phyloP scores from a whole-genome alignment of 2,329 filamentous ascomycete species.

The Didymella glomerata region DNA sequence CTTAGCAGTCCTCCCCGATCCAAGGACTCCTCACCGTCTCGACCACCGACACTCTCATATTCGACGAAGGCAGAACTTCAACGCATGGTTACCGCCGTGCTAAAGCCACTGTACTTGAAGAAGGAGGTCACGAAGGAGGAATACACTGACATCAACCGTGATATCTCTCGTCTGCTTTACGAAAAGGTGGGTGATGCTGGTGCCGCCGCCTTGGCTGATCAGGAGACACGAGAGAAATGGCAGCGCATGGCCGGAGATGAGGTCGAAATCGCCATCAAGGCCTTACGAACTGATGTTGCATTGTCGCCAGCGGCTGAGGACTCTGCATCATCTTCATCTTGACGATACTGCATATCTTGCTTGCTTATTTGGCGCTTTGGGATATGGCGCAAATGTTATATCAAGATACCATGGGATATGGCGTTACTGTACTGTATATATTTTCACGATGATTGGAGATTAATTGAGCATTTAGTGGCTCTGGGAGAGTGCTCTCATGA shows the following conservation, averaged over 20 bases:
- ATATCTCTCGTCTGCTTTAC: constrained; percentile 88
- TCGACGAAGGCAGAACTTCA: constrained; percentile 89
- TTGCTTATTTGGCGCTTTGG: constrained; percentile 13
- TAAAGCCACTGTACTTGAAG: constrained; percentile 84
- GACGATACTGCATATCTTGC: neutral
- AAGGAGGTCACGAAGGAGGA: constrained; percentile 85
- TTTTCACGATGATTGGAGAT: constrained; percentile 2
- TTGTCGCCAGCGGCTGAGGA: constrained; percentile 40
- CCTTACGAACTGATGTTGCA: constrained; percentile 31
- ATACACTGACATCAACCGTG: constrained; percentile 90
- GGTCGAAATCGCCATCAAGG: constrained; percentile 74
- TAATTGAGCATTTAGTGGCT: neutral
- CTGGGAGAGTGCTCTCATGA: no score
- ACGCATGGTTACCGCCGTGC: constrained; percentile 81
- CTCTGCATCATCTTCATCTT: constrained; percentile 42
- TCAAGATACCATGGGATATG: constrained; percentile 21
- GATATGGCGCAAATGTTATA: constrained; percentile 5
- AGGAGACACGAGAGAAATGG: constrained; percentile 72
- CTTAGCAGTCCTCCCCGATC: constrained; percentile 59
- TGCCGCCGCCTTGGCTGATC: constrained; percentile 64
- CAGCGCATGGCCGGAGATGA: constrained; percentile 80
- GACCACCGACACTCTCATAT: constrained; percentile 71
- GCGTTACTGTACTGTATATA: constrained; percentile 14
- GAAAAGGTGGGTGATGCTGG: constrained; percentile 64
- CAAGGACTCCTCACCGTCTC: constrained; percentile 72